These are phyloP conservation scores for Talaromyces thailandensis DNA, from an alignment of 495 filamentous ascomycete species.

Conservation along the genomic window DNA sequence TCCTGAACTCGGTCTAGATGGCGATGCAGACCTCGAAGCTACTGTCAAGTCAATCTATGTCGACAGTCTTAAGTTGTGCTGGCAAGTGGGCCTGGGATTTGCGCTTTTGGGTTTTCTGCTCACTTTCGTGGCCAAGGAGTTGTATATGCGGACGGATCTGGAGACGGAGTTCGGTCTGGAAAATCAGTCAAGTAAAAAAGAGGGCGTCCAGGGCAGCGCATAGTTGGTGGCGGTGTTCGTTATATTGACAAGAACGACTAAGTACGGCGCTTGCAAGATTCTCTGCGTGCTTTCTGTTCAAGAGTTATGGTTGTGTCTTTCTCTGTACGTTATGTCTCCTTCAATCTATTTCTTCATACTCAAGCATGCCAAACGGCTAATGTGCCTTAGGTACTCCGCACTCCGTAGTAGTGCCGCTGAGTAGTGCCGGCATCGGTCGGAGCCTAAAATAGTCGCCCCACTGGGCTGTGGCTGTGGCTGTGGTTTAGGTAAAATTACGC, in stretches of 20 bases:
- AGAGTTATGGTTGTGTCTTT: not conserved
- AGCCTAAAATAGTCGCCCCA: no score
- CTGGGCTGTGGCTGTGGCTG: no score
- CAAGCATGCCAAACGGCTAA: no score
- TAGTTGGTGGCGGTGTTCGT: not conserved
- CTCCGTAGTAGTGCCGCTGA: no score
- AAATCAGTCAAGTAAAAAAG: not conserved
- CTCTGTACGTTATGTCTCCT: no score
- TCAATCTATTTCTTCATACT: no score
- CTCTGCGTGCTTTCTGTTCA: not conserved
- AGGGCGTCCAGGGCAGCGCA: not conserved
- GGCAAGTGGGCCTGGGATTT: conserved; percentile 9
- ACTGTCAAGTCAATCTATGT: conserved; percentile 7
- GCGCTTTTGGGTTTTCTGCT: conserved; percentile 8
- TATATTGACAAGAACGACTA: not conserved
- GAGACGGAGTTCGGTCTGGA: conserved; percentile 7
- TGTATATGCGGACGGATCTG: conserved; percentile 2
- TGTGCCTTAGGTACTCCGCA: no score
- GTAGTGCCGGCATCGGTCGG: no score
- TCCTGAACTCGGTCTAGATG: not conserved
- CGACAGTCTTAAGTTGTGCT: conserved; percentile 7
- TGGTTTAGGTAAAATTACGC: no score
- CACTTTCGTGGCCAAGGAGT: conserved; percentile 9
- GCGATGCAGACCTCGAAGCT: not conserved
- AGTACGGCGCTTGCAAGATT: not conserved